phyloP scores from a whole-genome alignment of 306 rosid genomes.

The Cicer judaicum region DNA sequence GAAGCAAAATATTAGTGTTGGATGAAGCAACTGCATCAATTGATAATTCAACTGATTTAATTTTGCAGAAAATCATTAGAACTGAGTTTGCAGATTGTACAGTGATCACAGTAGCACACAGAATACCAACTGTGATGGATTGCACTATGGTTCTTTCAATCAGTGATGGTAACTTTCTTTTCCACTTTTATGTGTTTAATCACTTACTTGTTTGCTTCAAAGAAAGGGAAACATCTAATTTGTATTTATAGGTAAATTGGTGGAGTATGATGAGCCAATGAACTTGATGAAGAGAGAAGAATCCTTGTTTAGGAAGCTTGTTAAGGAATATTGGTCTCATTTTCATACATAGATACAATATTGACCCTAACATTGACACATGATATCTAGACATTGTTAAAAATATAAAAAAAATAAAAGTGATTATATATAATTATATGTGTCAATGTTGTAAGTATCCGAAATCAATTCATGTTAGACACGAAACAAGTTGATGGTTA shows the following conservation, averaged over 20 bases:
- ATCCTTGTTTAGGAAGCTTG: conserved; percentile 68
- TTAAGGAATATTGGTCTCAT: background rate
- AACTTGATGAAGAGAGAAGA: conserved; percentile 64
- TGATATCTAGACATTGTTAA: too few relatives aligned
- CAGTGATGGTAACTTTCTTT: conserved; percentile 58
- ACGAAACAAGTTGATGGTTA: too few relatives aligned
- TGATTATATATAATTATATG: too few relatives aligned
- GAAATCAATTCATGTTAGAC: too few relatives aligned
- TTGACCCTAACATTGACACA: too few relatives aligned
- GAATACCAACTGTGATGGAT: conserved; percentile 86
- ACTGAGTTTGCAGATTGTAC: conserved; percentile 69
- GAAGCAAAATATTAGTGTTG: conserved; percentile 69
- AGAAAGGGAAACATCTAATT: background rate
- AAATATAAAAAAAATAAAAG: too few relatives aligned
- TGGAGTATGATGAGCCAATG: conserved; percentile 76
- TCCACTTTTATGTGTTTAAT: background rate
- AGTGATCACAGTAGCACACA: conserved; percentile 78
- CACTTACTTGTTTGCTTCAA: conserved; percentile 1
- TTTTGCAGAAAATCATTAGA: conserved; percentile 73
- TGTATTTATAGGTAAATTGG: conserved; percentile 58
- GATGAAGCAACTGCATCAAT: conserved; percentile 90
- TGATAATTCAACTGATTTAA: conserved; percentile 74
- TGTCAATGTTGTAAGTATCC: too few relatives aligned
- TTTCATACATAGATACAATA: too few relatives aligned
- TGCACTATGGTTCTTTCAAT: conserved; percentile 77